Evolutionary conservation across 1,284 basidiomycete genomes (phyloP).

Genomic region (Salmacisia buchloeana): DNA sequence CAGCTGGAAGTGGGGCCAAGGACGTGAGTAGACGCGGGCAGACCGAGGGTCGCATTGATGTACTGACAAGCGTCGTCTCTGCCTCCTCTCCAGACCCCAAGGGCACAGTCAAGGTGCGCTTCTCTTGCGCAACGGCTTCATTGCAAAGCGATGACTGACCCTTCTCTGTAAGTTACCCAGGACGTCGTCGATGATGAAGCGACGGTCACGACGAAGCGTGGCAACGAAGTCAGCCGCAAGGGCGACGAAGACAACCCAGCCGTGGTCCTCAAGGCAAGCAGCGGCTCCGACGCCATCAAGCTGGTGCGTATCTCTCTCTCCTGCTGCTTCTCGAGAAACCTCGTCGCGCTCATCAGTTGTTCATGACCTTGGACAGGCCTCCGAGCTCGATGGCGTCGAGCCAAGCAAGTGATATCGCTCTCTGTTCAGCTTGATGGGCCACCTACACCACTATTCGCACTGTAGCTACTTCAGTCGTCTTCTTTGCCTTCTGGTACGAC

Average conservation of each 20-base stretch:
- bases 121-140: too few relatives aligned
- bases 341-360: neutral
- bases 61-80: neutral
- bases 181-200: constrained; percentile 32
- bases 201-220: constrained; percentile 30
- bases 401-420: constrained; percentile 18
- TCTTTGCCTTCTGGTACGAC: too few relatives aligned
- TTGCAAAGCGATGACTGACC: too few relatives aligned
- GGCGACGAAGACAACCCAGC: constrained; percentile 29
- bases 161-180: neutral
- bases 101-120: constrained; percentile 34
- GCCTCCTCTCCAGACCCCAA: constrained; percentile 15
- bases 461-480: neutral
- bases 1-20: constrained; percentile 28
- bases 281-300: constrained; percentile 32
- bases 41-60: too few relatives aligned
- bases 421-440: too few relatives aligned
- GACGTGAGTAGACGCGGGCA: constrained; percentile 5
- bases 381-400: constrained; percentile 31
- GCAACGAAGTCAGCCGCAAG: constrained; percentile 27
- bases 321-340: neutral
- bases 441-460: too few relatives aligned
- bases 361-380: constrained; percentile 15
- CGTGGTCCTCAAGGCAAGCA: constrained; percentile 26
- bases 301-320: constrained; percentile 21